These are phyloP conservation scores for Pseudomassariella vexata DNA, from an alignment of 2,329 filamentous ascomycete genomes.

Conservation along the genomic window DNA sequence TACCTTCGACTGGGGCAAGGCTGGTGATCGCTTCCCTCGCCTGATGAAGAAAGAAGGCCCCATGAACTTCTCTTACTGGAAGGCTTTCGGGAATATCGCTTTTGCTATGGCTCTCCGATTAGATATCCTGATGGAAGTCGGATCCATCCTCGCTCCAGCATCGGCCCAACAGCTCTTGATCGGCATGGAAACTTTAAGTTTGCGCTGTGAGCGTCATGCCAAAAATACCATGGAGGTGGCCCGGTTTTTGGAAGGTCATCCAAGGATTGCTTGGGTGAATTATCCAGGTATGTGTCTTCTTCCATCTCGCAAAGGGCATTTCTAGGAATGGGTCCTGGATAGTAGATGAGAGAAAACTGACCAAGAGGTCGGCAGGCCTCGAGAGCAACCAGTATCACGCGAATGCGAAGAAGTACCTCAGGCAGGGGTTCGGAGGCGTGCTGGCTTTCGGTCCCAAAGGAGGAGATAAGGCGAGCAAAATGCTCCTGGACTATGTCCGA, in stretches of 20 bases:
- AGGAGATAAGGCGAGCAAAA: slow-evolving; percentile 70
- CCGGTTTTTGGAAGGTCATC: no score
- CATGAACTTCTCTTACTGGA: slow-evolving; percentile 85
- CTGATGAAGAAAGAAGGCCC: slow-evolving; percentile 81
- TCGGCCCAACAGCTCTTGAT: slow-evolving; percentile 82
- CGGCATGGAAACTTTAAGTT: slow-evolving; percentile 77
- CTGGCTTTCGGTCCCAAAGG: slow-evolving; percentile 87
- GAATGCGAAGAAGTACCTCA: slow-evolving; percentile 77
- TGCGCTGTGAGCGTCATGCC: slow-evolving; percentile 78
- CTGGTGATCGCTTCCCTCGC: slow-evolving; percentile 77
- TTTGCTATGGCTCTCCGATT: slow-evolving; percentile 80
- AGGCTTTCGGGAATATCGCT: slow-evolving; percentile 73
- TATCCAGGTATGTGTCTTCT: no score
- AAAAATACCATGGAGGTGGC: slow-evolving; percentile 73
- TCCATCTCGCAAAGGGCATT: no score
- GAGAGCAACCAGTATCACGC: slow-evolving; percentile 72
- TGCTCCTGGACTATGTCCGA: slow-evolving; percentile 86
- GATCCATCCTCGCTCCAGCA: slow-evolving; percentile 75
- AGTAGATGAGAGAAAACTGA: background rate
- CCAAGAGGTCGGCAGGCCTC: no score
- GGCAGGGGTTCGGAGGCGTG: slow-evolving; percentile 77
- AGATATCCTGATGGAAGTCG: slow-evolving; percentile 79
- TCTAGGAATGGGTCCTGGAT: slow-evolving; percentile 65
- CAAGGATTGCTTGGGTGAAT: no score
- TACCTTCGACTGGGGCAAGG: slow-evolving; percentile 83